Base-by-base conservation (phyloP, 1,139 yeast species). In the Yamadazyma songkhlaensis region DNA sequence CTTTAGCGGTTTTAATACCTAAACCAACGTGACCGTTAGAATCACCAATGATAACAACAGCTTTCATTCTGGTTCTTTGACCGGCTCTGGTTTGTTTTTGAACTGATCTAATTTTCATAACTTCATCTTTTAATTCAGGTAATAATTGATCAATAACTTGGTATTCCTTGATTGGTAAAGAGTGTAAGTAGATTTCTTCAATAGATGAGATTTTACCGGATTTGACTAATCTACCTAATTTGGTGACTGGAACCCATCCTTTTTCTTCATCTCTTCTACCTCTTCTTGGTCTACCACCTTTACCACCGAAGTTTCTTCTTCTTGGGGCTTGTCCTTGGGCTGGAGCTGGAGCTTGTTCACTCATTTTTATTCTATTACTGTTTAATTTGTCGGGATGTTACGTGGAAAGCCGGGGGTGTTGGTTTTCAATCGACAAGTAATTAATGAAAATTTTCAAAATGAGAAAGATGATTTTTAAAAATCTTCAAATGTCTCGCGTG, bases 31-130 rank as follows among this genome's bases (percentile, higher is more conserved):
- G 98, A 74, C 98, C 99, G 88, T 89, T 88, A 64, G 90, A 78
- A 81, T 94, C 98, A 82, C 99, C 99, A 72, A 92, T 89, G 68
- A 92, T 90, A 70, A 94, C 97, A 68, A 92, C 96, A 73, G 97
- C 98, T 94, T 94, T 94, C 86, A 92, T 90, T 83, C 99, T 89
- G 77, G 98, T 92, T 84, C 99, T 92, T 84, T 92, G 99, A 89
- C 99, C 99, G 64, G 99, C 99, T 79, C 96, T 84, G 82, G 99
- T 92, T 80, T 92, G 99, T 84, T 92, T 92, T 80, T 92, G 99
- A 60, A 92, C 98, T 58, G 99, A 95, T 82, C 94, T 85, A 79
- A 92, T 92, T 88, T 89, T 89, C 98, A 92, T 92, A 67, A 94
- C 97, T 77, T 92, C 96, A 71, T 92, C 99, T 78, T 85, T 84